Base-by-base conservation (phyloP, 306 rosid species). In the Rosa rugosa region DNA sequence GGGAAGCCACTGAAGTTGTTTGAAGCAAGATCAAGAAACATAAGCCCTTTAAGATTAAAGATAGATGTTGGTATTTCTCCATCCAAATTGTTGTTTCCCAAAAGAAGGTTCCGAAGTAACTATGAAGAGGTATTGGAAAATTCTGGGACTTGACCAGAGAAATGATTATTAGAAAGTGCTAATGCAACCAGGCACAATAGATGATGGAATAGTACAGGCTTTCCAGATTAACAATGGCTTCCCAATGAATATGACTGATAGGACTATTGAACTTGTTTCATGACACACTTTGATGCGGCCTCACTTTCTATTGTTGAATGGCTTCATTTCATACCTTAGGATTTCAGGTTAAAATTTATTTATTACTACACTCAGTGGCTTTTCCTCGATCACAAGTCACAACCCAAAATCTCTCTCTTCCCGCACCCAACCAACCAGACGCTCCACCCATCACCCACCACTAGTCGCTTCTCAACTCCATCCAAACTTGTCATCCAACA, bases 401-500 rank as follows among this genome's bases (percentile, higher is more conserved):
- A n/a, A 22, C 16, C 76, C 81, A 54, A 17, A 81, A 5, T 42
- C 40, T 40, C 50, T 77, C 68, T 79, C 86, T 73, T 68, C 89
- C 1, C 31, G 78, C 42, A 17, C 85, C 75, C 79, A 11, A 57
- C 75, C 79, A 11, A 57, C n/a, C 64, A 44, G 46, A 44, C 8
- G 66, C n/a, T 14, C 62, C 65, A 1, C 76, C 88, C 14, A 72
- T 88, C 71, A 81, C 97, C 27, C 82, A 73, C 11, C 20, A 82
- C 5, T n/a, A n/a, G n/a, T 57, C n/a, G 3, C 80, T 94, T 0
- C 77, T 86, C 4, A 27, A 73, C 75, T 81, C 84, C 1, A 85
- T 89, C 60, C 77, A 85, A 12, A 82, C 97, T 70, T 94, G 97
- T 87, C 51, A 84, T 92, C 97, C 45, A 94, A 87, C 96, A 87